These are phyloP conservation scores for Ogataea hybrid DNA, from an alignment of 1,139 yeast genomes.

Conservation along the genomic window DNA sequence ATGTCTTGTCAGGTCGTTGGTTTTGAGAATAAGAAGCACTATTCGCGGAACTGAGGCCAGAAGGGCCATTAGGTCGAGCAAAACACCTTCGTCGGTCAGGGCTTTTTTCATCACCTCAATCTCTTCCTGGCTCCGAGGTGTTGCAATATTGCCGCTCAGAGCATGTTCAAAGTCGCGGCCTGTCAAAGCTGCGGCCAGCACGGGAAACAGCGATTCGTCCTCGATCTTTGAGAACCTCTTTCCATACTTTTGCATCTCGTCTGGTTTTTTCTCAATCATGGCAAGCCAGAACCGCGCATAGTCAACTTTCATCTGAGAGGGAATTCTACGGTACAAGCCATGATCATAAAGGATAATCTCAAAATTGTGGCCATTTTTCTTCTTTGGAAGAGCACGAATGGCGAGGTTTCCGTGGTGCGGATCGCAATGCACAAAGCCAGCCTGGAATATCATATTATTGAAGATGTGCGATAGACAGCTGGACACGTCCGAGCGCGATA, in stretches of 20 bases:
- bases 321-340: conserved; percentile 86
- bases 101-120: conserved; percentile 63
- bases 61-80: conserved; percentile 77
- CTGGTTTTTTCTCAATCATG: conserved; percentile 65
- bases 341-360: conserved; percentile 93
- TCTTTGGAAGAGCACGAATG: conserved; percentile 47
- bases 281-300: conserved; percentile 95
- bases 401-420: conserved; percentile 98
- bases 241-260: conserved; percentile 70
- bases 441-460: conserved; percentile 93
- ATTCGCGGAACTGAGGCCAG: conserved; percentile 81
- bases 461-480: conserved; percentile 86
- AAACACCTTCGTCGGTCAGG: conserved; percentile 56
- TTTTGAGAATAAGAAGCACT: conserved; percentile 81
- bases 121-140: conserved; percentile 54
- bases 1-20: conserved; percentile 89
- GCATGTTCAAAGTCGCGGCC: conserved; percentile 82
- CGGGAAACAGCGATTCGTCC: conserved; percentile 67
- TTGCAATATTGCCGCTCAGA: conserved; percentile 62
- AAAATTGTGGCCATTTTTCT: conserved; percentile 62
- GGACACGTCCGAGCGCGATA: conserved; percentile 76
- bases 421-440: conserved; percentile 92
- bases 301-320: conserved; percentile 70
- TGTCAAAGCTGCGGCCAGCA: conserved; percentile 91
- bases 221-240: conserved; percentile 75